phyloP scores from a whole-genome alignment of 352 stramenopile species.

The Pythium utonaiense region DNA sequence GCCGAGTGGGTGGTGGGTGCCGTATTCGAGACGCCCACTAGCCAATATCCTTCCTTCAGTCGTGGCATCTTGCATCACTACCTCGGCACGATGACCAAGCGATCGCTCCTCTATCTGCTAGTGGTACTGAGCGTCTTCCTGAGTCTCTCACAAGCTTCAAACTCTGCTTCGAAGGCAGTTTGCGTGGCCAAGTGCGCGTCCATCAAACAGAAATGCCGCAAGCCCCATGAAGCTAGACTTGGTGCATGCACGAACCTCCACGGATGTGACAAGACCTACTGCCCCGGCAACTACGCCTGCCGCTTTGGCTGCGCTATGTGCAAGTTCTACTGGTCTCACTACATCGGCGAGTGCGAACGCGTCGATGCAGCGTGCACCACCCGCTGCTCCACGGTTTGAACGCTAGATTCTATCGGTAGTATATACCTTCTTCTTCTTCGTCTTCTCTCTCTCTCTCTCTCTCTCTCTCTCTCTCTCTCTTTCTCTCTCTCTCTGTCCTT shows the following conservation, averaged over 20 bases:
- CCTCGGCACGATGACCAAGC: background rate
- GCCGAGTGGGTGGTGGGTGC: background rate
- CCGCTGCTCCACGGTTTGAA: background rate
- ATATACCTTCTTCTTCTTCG: too few species aligned
- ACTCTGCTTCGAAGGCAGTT: background rate
- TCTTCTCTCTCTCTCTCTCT: background rate
- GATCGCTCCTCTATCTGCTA: background rate
- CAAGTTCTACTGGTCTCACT: constrained; percentile 17
- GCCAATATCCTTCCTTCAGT: background rate
- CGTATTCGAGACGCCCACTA: background rate
- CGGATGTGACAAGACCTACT: constrained; percentile 3
- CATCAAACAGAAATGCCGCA: background rate
- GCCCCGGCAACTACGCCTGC: constrained; percentile 11
- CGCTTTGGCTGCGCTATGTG: constrained; percentile 14
- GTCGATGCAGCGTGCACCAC: background rate
- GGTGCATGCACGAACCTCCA: constrained; percentile 2
- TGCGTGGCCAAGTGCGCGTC: constrained; percentile 3
- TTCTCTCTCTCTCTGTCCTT: too few species aligned
- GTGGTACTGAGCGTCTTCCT: background rate
- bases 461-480: too few species aligned
- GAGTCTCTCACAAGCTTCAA: background rate
- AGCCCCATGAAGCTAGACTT: constrained; percentile 1
- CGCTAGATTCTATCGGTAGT: background rate
- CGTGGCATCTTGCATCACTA: too few species aligned
- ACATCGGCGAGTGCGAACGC: constrained; percentile 13